Evolutionary conservation across 164 flowering plant species (phyloP), one percentile per base, ranked within the genome.

Genomic region (Piper betle): DNA sequence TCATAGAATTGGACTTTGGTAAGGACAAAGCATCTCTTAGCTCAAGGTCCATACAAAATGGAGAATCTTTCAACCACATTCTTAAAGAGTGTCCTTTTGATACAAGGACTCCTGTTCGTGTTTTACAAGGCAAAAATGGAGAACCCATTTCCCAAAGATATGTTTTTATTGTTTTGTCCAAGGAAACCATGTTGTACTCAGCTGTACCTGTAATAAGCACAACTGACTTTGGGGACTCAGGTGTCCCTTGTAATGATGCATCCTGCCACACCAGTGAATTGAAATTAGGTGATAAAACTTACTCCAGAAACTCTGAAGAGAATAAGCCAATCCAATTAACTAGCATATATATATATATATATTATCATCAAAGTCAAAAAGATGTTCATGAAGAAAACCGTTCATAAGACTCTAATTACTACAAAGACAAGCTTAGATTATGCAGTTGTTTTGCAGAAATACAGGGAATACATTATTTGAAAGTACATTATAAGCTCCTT

Each of bases 61-160:
- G 91, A 42, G 99, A 93, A 63, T 93, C 99, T 69, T 93, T 93
- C 72, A 93, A 69, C 99, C 99, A 93, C 96, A 88, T 81, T 61
- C 89, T 74, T 39, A 93, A 79, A 52, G 99, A 88, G 68, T 94
- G 97, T 19, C 82, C 94, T 69, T 90, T 90, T 33, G 99, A 92
- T 42, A 90, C 64, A 63, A 94, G 93, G 59, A 90, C 72, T 6
- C 97, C 97, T 56, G 67, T 84, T 19, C 97, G 74, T 38, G 91
- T 82, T 76, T 77, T 81, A 68, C 91, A 88, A 43, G 99, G 99
- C 48, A 86, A 69, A 78, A 94, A 94, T 16, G 99, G 99, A n/a
- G 97, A 90, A 0, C 93, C 97, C 89, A 94, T 90, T 76, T 94
- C 99, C 97, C 95, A 94, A 57, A 94, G 89, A 75, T 68, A 86